Conservation (phyloP, 2,329 filamentous ascomycete genomes). For the Scopulariopsis brevicaulis region DNA sequence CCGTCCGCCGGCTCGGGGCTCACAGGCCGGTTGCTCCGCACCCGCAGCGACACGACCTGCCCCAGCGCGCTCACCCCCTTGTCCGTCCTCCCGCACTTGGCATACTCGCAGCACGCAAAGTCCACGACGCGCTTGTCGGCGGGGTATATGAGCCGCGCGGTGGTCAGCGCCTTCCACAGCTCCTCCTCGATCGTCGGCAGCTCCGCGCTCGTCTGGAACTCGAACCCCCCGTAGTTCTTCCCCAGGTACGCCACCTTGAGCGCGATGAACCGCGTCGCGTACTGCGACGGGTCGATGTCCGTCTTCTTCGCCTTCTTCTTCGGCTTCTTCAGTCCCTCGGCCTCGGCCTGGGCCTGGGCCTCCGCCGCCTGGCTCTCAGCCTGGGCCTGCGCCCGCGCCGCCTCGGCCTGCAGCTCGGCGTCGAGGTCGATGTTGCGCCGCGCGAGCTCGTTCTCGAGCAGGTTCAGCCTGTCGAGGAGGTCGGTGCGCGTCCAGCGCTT, state of each 20-base stretch:
- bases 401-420: slow-evolving; percentile 5
- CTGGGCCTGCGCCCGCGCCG: slow-evolving; percentile 4
- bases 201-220: slow-evolving; percentile 65
- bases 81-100: slow-evolving; percentile 91
- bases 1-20: slow-evolving; percentile 12
- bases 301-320: slow-evolving; percentile 8
- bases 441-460: slow-evolving; percentile 56
- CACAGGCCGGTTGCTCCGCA: slow-evolving; percentile 67
- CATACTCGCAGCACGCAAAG: slow-evolving; percentile 81
- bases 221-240: slow-evolving; percentile 83
- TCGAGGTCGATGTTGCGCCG: slow-evolving; percentile 10
- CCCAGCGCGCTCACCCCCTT: slow-evolving; percentile 92
- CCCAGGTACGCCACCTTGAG: slow-evolving; percentile 92
- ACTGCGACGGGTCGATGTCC: slow-evolving; percentile 66
- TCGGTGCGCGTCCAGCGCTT: slow-evolving; percentile 55
- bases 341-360: slow-evolving; percentile 1
- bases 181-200: slow-evolving; percentile 84
- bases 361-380: slow-evolving; percentile 1
- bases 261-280: slow-evolving; percentile 74
- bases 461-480: slow-evolving; percentile 55
- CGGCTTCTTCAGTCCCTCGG: slow-evolving; percentile 23
- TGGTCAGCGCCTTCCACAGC: slow-evolving; percentile 81
- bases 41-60: slow-evolving; percentile 76
- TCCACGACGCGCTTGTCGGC: slow-evolving; percentile 51
- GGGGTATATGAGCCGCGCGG: slow-evolving; percentile 71